Conservation (phyloP, 768 basidiomycete genomes). For the Boletus pseudo-olivaceus region DNA sequence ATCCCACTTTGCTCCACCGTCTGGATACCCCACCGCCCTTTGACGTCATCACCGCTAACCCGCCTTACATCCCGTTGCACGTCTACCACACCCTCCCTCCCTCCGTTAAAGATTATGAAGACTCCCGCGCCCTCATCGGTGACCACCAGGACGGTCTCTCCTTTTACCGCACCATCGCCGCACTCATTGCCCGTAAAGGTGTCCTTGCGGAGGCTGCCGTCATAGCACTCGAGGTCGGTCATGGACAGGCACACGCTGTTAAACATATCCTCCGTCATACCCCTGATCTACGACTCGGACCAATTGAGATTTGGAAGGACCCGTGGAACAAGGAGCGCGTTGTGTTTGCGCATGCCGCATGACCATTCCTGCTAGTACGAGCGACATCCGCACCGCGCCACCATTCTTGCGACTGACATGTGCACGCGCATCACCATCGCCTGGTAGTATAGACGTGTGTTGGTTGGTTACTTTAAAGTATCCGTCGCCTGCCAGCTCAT, state of each 20-base stretch:
- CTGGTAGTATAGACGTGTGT: conserved; percentile 16
- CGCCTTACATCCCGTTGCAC: conserved; percentile 74
- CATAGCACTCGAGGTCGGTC: conserved; percentile 79
- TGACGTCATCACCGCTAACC: conserved; percentile 81
- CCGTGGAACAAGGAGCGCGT: conserved; percentile 75
- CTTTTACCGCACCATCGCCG: conserved; percentile 71
- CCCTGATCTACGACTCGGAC: conserved; percentile 42
- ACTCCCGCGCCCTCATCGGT: conserved; percentile 76
- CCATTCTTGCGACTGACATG: background rate
- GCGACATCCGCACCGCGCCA: background rate
- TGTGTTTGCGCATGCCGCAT: conserved; percentile 52
- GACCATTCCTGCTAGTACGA: conserved; percentile 11
- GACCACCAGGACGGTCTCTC: conserved; percentile 56
- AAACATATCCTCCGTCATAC: conserved; percentile 49
- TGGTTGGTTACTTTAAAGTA: background rate
- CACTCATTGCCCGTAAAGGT: conserved; percentile 48
- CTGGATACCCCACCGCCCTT: conserved; percentile 48
- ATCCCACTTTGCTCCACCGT: conserved; percentile 16
- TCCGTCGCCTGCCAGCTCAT: conserved; percentile 12
- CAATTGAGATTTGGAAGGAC: conserved; percentile 67
- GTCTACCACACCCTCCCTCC: conserved; percentile 61
- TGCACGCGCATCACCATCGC: conserved; percentile 4
- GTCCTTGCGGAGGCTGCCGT: conserved; percentile 51
- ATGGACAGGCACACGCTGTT: conserved; percentile 65
- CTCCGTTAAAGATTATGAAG: conserved; percentile 79